Conservation (phyloP, 306 rosid genomes). For the Notholithocarpus densiflorus region DNA sequence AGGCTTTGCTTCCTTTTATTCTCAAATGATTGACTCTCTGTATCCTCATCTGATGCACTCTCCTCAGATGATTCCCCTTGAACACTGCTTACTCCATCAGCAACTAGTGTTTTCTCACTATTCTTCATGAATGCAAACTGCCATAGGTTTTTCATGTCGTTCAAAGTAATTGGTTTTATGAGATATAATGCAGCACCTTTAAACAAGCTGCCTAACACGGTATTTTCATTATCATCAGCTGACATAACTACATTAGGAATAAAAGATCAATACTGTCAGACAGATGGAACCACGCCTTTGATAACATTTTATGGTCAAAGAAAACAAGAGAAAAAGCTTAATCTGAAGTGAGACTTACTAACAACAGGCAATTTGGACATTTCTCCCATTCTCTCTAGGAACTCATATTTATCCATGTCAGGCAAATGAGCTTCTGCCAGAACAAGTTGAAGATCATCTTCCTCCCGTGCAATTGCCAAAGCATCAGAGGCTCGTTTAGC, state of each 20-base stretch:
- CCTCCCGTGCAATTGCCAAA: constrained; percentile 16
- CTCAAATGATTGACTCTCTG: background rate
- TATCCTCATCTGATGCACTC: background rate
- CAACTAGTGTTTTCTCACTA: background rate
- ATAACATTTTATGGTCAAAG: background rate
- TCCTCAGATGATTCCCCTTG: background rate
- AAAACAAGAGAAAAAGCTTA: constrained; percentile 1
- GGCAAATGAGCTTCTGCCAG: constrained; percentile 40
- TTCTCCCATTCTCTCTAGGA: constrained; percentile 31
- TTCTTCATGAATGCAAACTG: constrained; percentile 17
- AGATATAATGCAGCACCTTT: constrained; percentile 34
- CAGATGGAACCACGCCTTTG: background rate
- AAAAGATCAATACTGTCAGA: background rate
- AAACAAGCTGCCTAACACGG: constrained; percentile 9
- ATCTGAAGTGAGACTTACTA: constrained; percentile 28
- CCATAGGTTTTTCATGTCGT: constrained; percentile 32
- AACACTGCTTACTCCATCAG: background rate
- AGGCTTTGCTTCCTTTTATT: background rate
- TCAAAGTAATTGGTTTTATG: constrained; percentile 22
- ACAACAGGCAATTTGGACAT: constrained; percentile 25
- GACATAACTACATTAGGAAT: constrained; percentile 34
- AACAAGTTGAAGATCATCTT: constrained; percentile 33
- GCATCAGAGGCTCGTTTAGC: constrained; percentile 40
- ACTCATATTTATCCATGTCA: constrained; percentile 26
- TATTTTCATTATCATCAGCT: constrained; percentile 18